These are phyloP conservation scores for Breviolum minutum DNA, from an alignment of 73 alveolate genomes.

Conservation along the genomic window DNA sequence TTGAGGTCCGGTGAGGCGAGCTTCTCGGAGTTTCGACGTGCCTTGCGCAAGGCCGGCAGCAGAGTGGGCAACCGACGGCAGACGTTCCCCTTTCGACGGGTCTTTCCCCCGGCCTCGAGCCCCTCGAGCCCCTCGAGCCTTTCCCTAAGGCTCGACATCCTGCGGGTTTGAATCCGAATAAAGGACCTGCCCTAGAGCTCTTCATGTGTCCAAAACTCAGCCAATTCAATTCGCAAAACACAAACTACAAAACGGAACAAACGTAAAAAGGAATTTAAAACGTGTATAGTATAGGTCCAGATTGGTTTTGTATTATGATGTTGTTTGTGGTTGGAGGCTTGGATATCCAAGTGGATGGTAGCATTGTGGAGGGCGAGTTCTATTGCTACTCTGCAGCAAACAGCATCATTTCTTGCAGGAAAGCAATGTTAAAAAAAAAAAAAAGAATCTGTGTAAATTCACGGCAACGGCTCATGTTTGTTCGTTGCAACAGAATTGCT, in stretches of 20 bases:
- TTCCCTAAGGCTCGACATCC: slow-evolving; percentile 51
- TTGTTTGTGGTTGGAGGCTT: not conserved
- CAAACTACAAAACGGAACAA: no score
- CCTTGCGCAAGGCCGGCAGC: slow-evolving; percentile 65
- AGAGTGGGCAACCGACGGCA: not conserved
- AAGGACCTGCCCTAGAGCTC: slow-evolving; percentile 83
- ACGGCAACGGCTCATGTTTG: not conserved
- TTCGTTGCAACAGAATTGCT: not conserved
- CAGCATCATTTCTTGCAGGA: no score
- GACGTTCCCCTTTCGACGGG: not conserved
- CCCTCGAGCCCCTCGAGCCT: not conserved
- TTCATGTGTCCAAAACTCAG: slow-evolving; percentile 42
- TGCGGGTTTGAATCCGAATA: slow-evolving; percentile 74
- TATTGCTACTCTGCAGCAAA: slow-evolving; percentile 17
- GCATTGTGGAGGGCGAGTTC: slow-evolving; percentile 83
- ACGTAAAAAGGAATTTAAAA: no score
- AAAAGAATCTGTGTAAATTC: no score
- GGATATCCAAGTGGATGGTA: slow-evolving; percentile 80
- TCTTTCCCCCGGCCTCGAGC: not conserved
- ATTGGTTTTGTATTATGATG: no score
- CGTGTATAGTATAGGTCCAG: no score
- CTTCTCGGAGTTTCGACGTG: slow-evolving; percentile 71
- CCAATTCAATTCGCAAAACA: not conserved
- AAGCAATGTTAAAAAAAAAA: no score
- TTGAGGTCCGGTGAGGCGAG: slow-evolving; percentile 75